A percentile compares a stretch with the other conserved stretches of the same genome.
Evolutionary conservation across 768 basidiomycete species (phyloP).

Genomic region (Boletus vermiculosoides): DNA sequence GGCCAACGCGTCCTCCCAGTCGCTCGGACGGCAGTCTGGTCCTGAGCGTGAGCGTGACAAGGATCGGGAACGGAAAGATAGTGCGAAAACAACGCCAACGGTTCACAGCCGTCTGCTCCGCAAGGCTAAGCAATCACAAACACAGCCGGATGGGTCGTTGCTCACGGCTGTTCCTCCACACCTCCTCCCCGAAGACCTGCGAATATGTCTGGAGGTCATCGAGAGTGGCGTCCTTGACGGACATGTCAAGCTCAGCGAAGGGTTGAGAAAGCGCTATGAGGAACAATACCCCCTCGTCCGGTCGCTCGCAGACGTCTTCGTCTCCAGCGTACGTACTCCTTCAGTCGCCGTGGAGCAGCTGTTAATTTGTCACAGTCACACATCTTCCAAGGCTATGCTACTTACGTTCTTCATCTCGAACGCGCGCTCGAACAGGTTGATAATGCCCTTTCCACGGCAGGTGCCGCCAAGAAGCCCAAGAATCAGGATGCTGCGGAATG

Average conservation of each 20-base stretch:
- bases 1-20: constrained; percentile 64
- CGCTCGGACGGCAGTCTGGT: constrained; percentile 68
- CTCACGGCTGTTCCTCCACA: constrained; percentile 63
- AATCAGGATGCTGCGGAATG: constrained; percentile 80
- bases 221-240: constrained; percentile 86
- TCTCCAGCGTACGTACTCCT: constrained; percentile 72
- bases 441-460: constrained; percentile 61
- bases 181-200: constrained; percentile 84
- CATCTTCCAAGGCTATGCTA: constrained; percentile 91
- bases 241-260: constrained; percentile 81
- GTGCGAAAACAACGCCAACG: constrained; percentile 35
- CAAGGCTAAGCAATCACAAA: constrained; percentile 66
- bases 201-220: constrained; percentile 82
- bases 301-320: constrained; percentile 94
- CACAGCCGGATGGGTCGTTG: constrained; percentile 46
- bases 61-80: constrained; percentile 50
- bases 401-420: constrained; percentile 93
- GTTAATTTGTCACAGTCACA: constrained; percentile 61
- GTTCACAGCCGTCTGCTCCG: constrained; percentile 52
- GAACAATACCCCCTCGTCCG: constrained; percentile 95
- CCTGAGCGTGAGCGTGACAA: constrained; percentile 42
- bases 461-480: constrained; percentile 70
- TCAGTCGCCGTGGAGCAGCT: constrained; percentile 5
- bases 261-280: constrained; percentile 86
- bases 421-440: constrained; percentile 87